Conservation (phyloP, 2,329 filamentous ascomycete genomes). For the Helicocarpus griseus region DNA sequence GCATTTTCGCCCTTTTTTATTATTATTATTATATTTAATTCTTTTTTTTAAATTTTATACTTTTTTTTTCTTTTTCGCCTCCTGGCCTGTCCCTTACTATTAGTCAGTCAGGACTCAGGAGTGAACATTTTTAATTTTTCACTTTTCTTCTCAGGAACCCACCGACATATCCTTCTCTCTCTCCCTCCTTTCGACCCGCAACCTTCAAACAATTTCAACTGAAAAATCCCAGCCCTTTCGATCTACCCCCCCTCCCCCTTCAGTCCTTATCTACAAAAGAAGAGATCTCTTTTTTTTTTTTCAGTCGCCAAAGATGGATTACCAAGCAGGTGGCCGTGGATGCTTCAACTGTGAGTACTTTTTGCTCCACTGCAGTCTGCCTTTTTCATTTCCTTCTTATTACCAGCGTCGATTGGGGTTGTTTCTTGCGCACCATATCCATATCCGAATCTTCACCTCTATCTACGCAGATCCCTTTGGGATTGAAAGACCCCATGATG, state of each 20-base stretch:
- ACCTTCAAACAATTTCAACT: background rate
- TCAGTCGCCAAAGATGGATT: constrained; percentile 37
- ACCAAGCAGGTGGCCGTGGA: constrained; percentile 39
- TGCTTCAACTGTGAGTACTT: constrained; percentile 50
- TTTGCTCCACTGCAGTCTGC: constrained; percentile 3
- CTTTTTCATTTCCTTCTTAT: constrained; percentile 3
- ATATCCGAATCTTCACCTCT: background rate
- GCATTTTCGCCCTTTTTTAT: background rate
- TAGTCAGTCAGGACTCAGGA: no score
- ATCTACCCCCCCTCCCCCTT: background rate
- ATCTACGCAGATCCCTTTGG: background rate
- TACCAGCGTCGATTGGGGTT: background rate
- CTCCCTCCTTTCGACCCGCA: constrained; percentile 4
- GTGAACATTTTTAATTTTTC: background rate
- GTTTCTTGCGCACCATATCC: background rate
- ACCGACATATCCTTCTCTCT: constrained; percentile 2
- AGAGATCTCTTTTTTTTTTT: constrained; percentile 1
- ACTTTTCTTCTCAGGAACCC: background rate
- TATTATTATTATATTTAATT: background rate
- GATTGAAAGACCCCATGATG: background rate
- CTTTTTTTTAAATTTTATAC: background rate
- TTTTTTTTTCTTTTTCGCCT: background rate
- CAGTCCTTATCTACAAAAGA: constrained; percentile 6
- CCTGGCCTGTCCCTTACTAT: background rate
- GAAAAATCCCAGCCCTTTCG: background rate